Evolutionary conservation across 2,329 filamentous ascomycete species (phyloP).

Genomic region (Didymella arachidicola): DNA sequence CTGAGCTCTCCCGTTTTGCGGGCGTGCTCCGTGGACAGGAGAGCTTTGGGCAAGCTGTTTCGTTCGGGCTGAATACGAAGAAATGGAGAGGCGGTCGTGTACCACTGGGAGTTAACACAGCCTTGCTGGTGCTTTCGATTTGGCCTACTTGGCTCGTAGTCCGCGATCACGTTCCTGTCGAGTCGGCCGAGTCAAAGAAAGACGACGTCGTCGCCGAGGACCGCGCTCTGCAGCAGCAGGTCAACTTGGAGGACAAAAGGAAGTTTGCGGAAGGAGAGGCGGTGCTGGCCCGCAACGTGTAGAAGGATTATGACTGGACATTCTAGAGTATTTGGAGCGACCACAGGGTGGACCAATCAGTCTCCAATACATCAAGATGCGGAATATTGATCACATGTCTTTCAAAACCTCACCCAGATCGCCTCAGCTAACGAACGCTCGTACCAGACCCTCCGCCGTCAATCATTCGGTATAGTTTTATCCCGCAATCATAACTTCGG

Average conservation of each 20-base stretch:
- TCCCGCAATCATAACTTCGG: background rate
- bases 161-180: slow-evolving; percentile 40
- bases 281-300: slow-evolving; percentile 20
- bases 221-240: slow-evolving; percentile 7
- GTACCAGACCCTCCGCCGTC: background rate
- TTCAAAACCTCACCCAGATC: background rate
- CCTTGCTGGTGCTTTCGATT: slow-evolving; percentile 36
- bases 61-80: slow-evolving; percentile 54
- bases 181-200: slow-evolving; percentile 19
- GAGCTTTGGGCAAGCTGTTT: slow-evolving; percentile 56
- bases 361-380: too few species aligned
- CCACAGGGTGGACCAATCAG: too few species aligned
- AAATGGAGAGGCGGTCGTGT: slow-evolving; percentile 55
- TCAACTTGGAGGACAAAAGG: slow-evolving; percentile 22
- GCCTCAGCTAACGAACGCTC: background rate
- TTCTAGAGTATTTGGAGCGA: too few species aligned
- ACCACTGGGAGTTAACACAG: slow-evolving; percentile 53
- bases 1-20: slow-evolving; percentile 56
- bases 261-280: slow-evolving; percentile 25
- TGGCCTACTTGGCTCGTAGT: slow-evolving; percentile 45
- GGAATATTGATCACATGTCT: too few species aligned
- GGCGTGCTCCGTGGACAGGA: slow-evolving; percentile 57
- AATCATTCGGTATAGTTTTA: background rate
- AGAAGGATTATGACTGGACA: background rate
- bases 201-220: background rate